phyloP scores from a whole-genome alignment of 192 early-diverging fungal species.

The Entomortierella lignicola region DNA sequence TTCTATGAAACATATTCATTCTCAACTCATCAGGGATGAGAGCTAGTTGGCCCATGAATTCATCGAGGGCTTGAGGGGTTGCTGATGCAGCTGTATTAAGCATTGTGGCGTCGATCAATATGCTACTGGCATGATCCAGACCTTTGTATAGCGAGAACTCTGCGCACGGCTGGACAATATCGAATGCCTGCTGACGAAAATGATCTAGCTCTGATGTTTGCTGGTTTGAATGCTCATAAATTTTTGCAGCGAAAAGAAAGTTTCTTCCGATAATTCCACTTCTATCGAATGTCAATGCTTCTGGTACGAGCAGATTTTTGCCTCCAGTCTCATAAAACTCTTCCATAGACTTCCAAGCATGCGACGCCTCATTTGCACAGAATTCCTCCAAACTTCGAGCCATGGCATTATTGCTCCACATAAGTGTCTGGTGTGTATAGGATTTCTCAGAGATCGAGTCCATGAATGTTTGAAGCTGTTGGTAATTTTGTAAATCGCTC shows the following conservation, averaged over 20 bases:
- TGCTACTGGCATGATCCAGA: slow-evolving; percentile 10
- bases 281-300: slow-evolving; percentile 10
- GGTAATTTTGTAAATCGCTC: slow-evolving; percentile 37
- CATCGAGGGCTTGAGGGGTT: slow-evolving; percentile 18
- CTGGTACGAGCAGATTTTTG: slow-evolving; percentile 2
- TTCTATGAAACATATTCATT: slow-evolving; percentile 33
- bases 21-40: slow-evolving; percentile 38
- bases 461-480: slow-evolving; percentile 37
- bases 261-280: slow-evolving; percentile 10
- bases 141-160: slow-evolving; percentile 32
- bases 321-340: slow-evolving; percentile 14
- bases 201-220: not conserved
- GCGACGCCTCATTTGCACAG: slow-evolving; percentile 15
- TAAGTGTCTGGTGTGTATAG: slow-evolving; percentile 18
- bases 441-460: slow-evolving; percentile 31
- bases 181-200: slow-evolving; percentile 21
- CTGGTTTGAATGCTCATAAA: slow-evolving; percentile 13
- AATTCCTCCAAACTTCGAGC: slow-evolving; percentile 19
- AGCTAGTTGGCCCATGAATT: slow-evolving; percentile 34
- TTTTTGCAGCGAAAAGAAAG: slow-evolving; percentile 38
- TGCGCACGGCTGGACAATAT: slow-evolving; percentile 10
- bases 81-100: slow-evolving; percentile 22
- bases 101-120: slow-evolving; percentile 34
- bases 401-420: slow-evolving; percentile 31
- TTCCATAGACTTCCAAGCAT: slow-evolving; percentile 34